Evolutionary conservation across 1,284 basidiomycete genomes (phyloP).

Genomic region (Xanthoconium separans): DNA sequence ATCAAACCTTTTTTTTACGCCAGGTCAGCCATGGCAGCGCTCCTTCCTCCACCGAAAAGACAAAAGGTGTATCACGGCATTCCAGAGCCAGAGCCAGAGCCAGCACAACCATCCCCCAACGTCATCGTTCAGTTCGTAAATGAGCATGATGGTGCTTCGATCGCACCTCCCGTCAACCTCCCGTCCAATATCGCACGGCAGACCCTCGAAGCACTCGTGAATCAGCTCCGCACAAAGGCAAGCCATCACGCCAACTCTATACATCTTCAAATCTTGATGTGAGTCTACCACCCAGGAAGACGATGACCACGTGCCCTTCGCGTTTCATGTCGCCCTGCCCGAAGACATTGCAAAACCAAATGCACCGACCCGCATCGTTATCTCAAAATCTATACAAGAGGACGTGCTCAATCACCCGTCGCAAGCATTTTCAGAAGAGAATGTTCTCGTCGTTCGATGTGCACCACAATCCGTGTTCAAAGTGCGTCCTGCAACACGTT

Average conservation of each 20-base stretch:
- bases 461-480: slow-evolving; percentile 96
- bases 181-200: slow-evolving; percentile 87
- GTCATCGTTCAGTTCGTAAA: slow-evolving; percentile 90
- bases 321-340: slow-evolving; percentile 80
- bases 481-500: slow-evolving; percentile 90
- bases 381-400: slow-evolving; percentile 74
- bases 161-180: slow-evolving; percentile 86
- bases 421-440: slow-evolving; percentile 78
- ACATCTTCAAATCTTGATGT: background rate
- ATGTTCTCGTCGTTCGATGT: slow-evolving; percentile 83
- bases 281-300: slow-evolving; percentile 42
- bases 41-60: slow-evolving; percentile 83
- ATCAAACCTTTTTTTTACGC: background rate
- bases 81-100: slow-evolving; percentile 60
- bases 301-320: slow-evolving; percentile 87
- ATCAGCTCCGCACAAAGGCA: slow-evolving; percentile 77
- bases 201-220: slow-evolving; percentile 81
- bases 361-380: slow-evolving; percentile 74
- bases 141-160: slow-evolving; percentile 75
- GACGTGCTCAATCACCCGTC: slow-evolving; percentile 77
- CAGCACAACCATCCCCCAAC: slow-evolving; percentile 57
- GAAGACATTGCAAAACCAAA: slow-evolving; percentile 50
- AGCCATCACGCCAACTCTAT: slow-evolving; percentile 16
- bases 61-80: slow-evolving; percentile 78
- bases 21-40: slow-evolving; percentile 70